These are phyloP conservation scores for Calonectria pseudoreteaudii DNA, from an alignment of 2,329 filamentous ascomycete genomes.

Conservation along the genomic window DNA sequence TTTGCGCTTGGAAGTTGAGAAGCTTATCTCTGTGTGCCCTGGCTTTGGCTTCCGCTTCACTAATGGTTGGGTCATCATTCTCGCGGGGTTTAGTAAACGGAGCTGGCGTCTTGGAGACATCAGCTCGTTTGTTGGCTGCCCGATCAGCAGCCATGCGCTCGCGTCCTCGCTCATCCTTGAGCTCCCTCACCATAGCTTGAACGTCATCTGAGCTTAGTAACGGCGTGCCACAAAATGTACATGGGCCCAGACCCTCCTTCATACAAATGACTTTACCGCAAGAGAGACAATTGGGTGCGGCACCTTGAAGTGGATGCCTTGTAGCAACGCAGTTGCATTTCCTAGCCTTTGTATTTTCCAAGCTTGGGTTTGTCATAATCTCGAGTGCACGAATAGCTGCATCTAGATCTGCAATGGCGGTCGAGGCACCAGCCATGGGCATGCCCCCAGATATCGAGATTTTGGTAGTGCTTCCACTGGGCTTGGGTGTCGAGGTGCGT, in stretches of 20 bases:
- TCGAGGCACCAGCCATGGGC: constrained; percentile 85
- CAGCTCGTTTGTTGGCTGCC: constrained; percentile 73
- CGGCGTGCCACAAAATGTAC: constrained; percentile 86
- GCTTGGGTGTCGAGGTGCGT: constrained; percentile 66
- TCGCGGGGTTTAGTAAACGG: constrained; percentile 67
- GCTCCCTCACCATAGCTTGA: constrained; percentile 84
- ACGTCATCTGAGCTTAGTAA: constrained; percentile 80
- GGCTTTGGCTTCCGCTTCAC: constrained; percentile 75
- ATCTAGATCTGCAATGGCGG: constrained; percentile 76
- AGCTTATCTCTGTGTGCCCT: constrained; percentile 85
- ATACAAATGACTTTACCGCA: constrained; percentile 97
- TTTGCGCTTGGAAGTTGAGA: constrained; percentile 85
- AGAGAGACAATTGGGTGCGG: constrained; percentile 90
- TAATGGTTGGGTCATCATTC: constrained; percentile 51
- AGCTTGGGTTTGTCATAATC: constrained; percentile 87
- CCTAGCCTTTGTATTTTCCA: constrained; percentile 66
- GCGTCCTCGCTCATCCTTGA: constrained; percentile 86
- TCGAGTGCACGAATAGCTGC: constrained; percentile 91
- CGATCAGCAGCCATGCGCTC: constrained; percentile 89
- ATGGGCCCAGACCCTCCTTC: constrained; percentile 92
- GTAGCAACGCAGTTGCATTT: constrained; percentile 91
- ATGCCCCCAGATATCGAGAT: constrained; percentile 80
- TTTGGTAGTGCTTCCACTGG: constrained; percentile 69
- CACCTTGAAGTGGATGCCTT: constrained; percentile 87
- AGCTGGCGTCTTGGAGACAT: constrained; percentile 70